Evolutionary conservation across 768 basidiomycete species (phyloP).

Genomic region (Collybia sordida): DNA sequence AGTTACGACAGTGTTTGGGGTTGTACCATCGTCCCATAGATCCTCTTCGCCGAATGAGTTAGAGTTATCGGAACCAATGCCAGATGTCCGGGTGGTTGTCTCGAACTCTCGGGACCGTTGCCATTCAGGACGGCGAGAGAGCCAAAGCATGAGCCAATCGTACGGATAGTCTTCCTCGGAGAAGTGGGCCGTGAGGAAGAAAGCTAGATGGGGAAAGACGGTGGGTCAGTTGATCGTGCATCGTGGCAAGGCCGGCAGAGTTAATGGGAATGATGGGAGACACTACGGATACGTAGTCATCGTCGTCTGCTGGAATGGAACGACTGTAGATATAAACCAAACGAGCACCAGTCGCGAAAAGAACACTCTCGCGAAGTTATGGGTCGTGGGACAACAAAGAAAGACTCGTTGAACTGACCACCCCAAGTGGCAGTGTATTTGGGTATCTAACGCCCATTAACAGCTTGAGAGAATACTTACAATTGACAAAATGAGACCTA

Average conservation of each 20-base stretch:
- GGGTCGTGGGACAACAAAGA: too few relatives aligned
- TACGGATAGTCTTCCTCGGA: slow-evolving; percentile 89
- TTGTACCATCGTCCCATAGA: slow-evolving; percentile 35
- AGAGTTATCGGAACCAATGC: slow-evolving; percentile 56
- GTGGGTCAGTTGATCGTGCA: slow-evolving; percentile 19
- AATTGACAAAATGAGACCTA: slow-evolving; percentile 87
- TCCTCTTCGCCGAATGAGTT: slow-evolving; percentile 59
- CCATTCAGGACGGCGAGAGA: slow-evolving; percentile 83
- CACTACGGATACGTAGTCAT: neutral
- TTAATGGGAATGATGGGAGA: slow-evolving; percentile 11
- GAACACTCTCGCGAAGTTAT: neutral
- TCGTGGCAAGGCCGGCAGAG: slow-evolving; percentile 18
- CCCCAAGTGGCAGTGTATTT: too few relatives aligned
- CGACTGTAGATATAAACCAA: neutral
- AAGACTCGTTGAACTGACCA: too few relatives aligned
- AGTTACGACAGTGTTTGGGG: slow-evolving; percentile 6
- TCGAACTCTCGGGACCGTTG: slow-evolving; percentile 88
- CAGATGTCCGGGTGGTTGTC: slow-evolving; percentile 76
- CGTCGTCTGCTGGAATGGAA: too few relatives aligned
- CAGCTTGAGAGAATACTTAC: slow-evolving; percentile 41
- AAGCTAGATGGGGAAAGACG: slow-evolving; percentile 43
- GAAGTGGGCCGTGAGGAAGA: slow-evolving; percentile 90
- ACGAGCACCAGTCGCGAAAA: neutral
- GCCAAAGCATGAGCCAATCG: slow-evolving; percentile 91
- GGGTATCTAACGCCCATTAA: neutral